Evolutionary conservation across 306 rosid genomes (phyloP).

Genomic region (Bauhinia variegata): DNA sequence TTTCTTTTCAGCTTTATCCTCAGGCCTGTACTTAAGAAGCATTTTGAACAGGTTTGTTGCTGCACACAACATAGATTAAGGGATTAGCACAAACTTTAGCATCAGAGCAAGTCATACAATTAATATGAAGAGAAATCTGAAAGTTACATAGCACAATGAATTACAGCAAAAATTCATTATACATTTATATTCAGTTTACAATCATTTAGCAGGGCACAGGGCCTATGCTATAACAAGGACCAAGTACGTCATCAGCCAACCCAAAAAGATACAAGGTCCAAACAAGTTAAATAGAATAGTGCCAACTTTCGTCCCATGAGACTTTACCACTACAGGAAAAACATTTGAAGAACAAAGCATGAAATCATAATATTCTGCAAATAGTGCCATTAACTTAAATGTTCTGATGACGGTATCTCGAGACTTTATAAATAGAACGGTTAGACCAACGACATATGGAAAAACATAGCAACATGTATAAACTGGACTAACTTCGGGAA

Average conservation of each 20-base stretch:
- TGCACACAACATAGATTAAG: conserved; percentile 28
- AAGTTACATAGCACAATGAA: background rate
- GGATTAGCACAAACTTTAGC: background rate
- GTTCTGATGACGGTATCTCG: no score
- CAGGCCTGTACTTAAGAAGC: conserved; percentile 76
- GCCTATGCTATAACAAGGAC: background rate
- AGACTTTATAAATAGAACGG: background rate
- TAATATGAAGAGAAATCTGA: background rate
- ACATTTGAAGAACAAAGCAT: background rate
- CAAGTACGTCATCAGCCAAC: background rate
- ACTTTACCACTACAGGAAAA: no score
- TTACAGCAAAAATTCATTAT: background rate
- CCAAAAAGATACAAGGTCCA: no score
- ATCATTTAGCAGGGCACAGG: background rate
- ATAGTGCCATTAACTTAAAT: no score
- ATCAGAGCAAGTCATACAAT: background rate
- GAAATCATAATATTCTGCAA: background rate
- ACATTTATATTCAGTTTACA: background rate
- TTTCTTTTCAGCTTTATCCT: conserved; percentile 75
- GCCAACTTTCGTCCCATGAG: background rate
- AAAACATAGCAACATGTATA: no score
- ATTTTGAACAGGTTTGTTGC: conserved; percentile 76
- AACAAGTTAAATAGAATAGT: background rate
- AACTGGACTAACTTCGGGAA: background rate
- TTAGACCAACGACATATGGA: background rate